Evolutionary conservation across 1,284 basidiomycete species (phyloP).

Genomic region (Chondrostereum purpureum): DNA sequence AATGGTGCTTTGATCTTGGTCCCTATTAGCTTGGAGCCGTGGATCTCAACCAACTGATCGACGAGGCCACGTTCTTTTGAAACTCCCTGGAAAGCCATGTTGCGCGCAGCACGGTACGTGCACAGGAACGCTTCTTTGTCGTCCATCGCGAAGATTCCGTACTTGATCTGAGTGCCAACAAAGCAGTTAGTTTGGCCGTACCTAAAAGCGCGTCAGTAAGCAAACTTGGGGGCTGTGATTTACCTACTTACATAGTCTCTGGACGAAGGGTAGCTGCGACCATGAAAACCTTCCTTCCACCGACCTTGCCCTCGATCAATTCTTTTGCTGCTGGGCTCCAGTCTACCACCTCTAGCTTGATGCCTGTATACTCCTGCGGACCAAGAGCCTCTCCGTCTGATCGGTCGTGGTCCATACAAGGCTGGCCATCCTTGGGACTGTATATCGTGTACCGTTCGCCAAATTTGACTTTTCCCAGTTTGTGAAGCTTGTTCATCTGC

Average conservation of each 20-base stretch:
- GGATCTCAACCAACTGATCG: conserved; percentile 68
- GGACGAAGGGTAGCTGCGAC: conserved; percentile 95
- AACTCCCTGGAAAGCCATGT: conserved; percentile 95
- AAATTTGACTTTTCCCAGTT: conserved; percentile 89
- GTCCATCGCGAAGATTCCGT: conserved; percentile 86
- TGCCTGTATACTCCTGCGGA: conserved; percentile 92
- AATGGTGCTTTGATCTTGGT: conserved; percentile 90
- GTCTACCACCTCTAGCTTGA: conserved; percentile 92
- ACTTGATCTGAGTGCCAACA: conserved; percentile 87
- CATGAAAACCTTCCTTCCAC: conserved; percentile 81
- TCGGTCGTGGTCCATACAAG: conserved; percentile 99
- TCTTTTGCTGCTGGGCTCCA: conserved; percentile 67
- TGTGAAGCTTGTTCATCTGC: conserved; percentile 94
- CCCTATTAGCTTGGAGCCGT: conserved; percentile 79
- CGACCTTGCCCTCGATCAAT: conserved; percentile 60
- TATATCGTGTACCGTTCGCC: conserved; percentile 99
- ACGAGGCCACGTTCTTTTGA: conserved; percentile 67
- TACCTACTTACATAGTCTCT: conserved; percentile 89
- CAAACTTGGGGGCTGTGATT: conserved; percentile 8
- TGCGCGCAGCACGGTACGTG: conserved; percentile 87
- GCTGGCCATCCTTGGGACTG: conserved; percentile 98
- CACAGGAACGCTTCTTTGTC: conserved; percentile 87
- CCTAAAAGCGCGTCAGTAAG: conserved; percentile 32
- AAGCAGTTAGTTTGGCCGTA: conserved; percentile 99
- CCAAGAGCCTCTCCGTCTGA: conserved; percentile 92